Percentiles rank a stretch among this genome's conserved stretches.
These are phyloP conservation scores for Aureobasidium leucospermi DNA, from an alignment of 2,329 filamentous ascomycete species.

Conservation along the genomic window DNA sequence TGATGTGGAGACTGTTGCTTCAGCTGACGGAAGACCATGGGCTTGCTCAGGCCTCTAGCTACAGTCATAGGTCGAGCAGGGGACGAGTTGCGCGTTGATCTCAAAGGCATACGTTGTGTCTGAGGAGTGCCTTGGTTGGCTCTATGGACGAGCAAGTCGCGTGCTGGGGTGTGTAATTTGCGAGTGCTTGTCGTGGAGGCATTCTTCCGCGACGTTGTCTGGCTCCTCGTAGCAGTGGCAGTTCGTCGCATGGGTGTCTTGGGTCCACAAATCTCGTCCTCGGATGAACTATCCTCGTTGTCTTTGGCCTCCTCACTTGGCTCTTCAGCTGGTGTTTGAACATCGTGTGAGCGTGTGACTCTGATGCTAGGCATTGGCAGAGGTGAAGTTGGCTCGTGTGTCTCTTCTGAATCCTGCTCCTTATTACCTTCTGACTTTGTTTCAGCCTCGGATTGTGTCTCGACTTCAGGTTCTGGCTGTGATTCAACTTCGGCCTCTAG, in stretches of 20 bases:
- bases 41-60: constrained; percentile 9
- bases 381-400: no score
- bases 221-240: not conserved
- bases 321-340: not conserved
- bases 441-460: not conserved
- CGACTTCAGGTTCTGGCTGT: not conserved
- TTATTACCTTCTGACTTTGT: not conserved
- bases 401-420: no score
- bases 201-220: not conserved
- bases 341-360: not conserved
- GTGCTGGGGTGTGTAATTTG: constrained; percentile 11
- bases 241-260: constrained; percentile 16
- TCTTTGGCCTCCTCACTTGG: not conserved
- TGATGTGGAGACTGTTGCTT: constrained; percentile 5
- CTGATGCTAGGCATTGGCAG: not conserved
- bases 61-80: constrained; percentile 16
- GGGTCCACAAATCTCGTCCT: constrained; percentile 18
- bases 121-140: constrained; percentile 11
- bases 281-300: not conserved
- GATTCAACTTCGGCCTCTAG: not conserved
- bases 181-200: not conserved
- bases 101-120: constrained; percentile 17
- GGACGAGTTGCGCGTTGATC: constrained; percentile 1
- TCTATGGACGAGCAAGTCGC: constrained; percentile 2
- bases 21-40: constrained; percentile 16